Percentiles rank a stretch among this genome's conserved stretches.
Evolutionary conservation across 441 rosid species (phyloP).

Genomic region (Jatropha podagrica): DNA sequence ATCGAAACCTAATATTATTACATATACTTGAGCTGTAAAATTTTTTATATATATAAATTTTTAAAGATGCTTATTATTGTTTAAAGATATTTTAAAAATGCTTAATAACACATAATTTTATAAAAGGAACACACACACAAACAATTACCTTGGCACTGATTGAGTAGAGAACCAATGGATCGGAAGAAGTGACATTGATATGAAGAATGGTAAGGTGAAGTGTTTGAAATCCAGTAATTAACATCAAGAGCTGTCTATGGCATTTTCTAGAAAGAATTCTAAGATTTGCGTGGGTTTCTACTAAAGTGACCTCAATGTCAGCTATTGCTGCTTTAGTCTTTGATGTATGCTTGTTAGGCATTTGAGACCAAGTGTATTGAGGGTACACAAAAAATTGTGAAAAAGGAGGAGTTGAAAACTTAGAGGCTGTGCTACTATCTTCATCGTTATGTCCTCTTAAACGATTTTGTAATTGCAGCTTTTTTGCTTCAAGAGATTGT

Average conservation of each 20-base stretch:
- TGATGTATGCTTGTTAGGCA: conserved; percentile 43
- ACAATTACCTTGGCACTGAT: conserved; percentile 77
- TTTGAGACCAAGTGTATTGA: conserved; percentile 53
- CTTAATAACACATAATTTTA: too few relatives aligned
- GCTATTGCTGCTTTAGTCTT: conserved; percentile 46
- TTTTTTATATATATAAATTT: too few relatives aligned
- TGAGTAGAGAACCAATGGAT: conserved; percentile 63
- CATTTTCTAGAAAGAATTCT: conserved; percentile 59
- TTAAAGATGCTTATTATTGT: too few relatives aligned
- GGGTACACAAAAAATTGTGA: conserved; percentile 57
- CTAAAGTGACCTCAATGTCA: conserved; percentile 78
- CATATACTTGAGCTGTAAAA: too few relatives aligned
- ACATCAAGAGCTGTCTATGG: conserved; percentile 52
- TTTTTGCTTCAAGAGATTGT: conserved; percentile 67
- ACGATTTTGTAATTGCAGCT: conserved; percentile 40
- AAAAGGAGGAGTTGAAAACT: conserved; percentile 32
- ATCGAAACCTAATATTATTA: too few relatives aligned
- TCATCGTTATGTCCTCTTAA: conserved; percentile 17
- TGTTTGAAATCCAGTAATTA: conserved; percentile 60
- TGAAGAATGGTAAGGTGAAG: conserved; percentile 79
- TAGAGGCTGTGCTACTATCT: not conserved
- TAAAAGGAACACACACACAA: not conserved
- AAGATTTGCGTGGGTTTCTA: conserved; percentile 80
- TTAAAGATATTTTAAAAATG: too few relatives aligned
- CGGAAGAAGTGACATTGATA: conserved; percentile 64